Percentiles rank a stretch among this genome's conserved stretches.
These are phyloP conservation scores for Zymoseptoria crescenta DNA, from an alignment of 2,329 filamentous ascomycete species.

Conservation along the genomic window DNA sequence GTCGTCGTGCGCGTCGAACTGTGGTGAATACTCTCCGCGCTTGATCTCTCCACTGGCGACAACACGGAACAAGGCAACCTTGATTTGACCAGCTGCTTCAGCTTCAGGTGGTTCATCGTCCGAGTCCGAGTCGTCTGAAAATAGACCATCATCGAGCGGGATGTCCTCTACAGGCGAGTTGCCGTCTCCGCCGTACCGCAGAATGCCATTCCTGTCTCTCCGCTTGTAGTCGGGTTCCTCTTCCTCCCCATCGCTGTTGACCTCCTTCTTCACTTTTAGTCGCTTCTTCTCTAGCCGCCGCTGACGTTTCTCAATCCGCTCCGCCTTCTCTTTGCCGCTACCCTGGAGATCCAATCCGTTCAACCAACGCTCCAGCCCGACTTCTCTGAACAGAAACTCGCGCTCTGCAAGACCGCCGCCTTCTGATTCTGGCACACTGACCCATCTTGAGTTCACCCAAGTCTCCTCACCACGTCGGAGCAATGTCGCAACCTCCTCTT, in stretches of 20 bases:
- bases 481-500: conserved; percentile 94
- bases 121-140: conserved; percentile 58
- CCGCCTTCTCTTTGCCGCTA: conserved; percentile 69
- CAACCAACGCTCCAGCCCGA: conserved; percentile 90
- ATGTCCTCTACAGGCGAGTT: conserved; percentile 63
- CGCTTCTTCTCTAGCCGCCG: conserved; percentile 66
- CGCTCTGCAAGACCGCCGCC: conserved; percentile 91
- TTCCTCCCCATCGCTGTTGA: conserved; percentile 42
- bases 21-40: conserved; percentile 93
- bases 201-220: conserved; percentile 46
- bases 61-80: conserved; percentile 92
- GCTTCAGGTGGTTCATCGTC: conserved; percentile 80
- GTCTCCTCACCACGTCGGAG: conserved; percentile 91
- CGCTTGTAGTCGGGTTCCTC: conserved; percentile 32
- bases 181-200: conserved; percentile 74
- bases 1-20: conserved; percentile 94
- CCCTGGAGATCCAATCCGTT: conserved; percentile 86
- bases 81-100: conserved; percentile 94
- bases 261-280: conserved; percentile 52
- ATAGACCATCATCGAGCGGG: conserved; percentile 60
- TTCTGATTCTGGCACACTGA: conserved; percentile 83
- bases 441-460: conserved; percentile 98
- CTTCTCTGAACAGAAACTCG: conserved; percentile 94
- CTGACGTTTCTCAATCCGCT: conserved; percentile 60
- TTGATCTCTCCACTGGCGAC: conserved; percentile 95